Base-by-base conservation (phyloP, 2,329 filamentous ascomycete genomes). In the Penicillium paneum region DNA sequence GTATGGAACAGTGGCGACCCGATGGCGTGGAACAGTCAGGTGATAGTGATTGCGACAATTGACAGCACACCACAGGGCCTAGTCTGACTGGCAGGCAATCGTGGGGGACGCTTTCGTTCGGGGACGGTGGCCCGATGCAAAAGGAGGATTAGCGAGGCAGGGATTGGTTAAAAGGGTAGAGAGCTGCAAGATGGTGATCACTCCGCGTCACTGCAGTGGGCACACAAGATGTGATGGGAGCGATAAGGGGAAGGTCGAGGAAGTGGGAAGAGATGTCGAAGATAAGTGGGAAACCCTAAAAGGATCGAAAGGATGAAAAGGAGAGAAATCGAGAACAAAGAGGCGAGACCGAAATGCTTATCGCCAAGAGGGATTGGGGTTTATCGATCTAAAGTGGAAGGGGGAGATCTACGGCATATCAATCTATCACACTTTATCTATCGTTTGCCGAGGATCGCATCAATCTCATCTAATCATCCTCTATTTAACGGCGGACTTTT, bases 371-470 rank as follows among this genome's bases (percentile, higher is more conserved):
- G 52, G 52, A 61, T 58, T 57, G 52, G 49, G 54, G 50, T 56
- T 64, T 64, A 64, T 64, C 62, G 62, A 64, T 64, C 62, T 64
- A 63, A 58, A 57, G 59, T 40, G 39, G 24, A 58, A 61, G 53
- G 60, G 47, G 61, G 36, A 36, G 63, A 65, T 65, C 63, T 52
- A 57, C 63, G 55, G 42, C 56, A 55, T 61, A 65, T 65, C 63
- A 65, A 61, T 61, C 59, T 63, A 63, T 64, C 61, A 55, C 61
- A 55, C 53, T 58, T 64, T 59, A 64, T 63, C 62, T 47, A 50
- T 52, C 39, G 5, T 40, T 34, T 47, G 48, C 34, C 47, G 47
- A 52, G 55, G 11, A 49, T 49, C 46, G 5, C 36, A 49, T 39
- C 56, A 58, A 61, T 64, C 62, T 59, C 59, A 64, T 64, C 61